Percentiles rank a stretch among this genome's conserved stretches.
Conservation (phyloP, 75 land plant genomes). For the Cryptomeria japonica region DNA sequence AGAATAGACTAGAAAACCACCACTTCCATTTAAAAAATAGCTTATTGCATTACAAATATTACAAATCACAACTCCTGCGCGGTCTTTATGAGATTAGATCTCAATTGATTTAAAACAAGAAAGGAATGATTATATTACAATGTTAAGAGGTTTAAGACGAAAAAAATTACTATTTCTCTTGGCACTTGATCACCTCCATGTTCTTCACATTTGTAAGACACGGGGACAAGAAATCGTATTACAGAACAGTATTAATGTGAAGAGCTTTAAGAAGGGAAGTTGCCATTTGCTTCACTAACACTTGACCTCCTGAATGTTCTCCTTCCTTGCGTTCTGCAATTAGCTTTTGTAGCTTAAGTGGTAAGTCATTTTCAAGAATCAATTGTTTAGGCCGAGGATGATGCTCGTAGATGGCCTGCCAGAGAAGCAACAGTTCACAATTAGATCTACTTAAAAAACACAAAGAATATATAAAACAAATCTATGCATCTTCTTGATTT, state of each 20-base stretch:
- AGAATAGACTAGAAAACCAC: too few species aligned
- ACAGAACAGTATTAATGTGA: constrained; percentile 91
- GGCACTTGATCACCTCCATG: too few species aligned
- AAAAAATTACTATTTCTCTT: too few species aligned
- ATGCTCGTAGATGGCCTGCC: constrained; percentile 94
- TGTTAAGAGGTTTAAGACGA: too few species aligned
- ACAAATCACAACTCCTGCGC: too few species aligned
- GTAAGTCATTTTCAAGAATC: constrained; percentile 91
- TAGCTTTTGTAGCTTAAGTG: constrained; percentile 77
- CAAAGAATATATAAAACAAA: not conserved
- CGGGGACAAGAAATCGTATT: constrained; percentile 8
- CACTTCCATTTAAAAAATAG: too few species aligned
- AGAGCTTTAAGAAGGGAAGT: constrained; percentile 85
- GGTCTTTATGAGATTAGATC: too few species aligned
- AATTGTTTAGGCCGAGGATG: constrained; percentile 94
- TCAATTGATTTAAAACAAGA: too few species aligned
- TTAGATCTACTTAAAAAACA: not conserved
- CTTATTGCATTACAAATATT: too few species aligned
- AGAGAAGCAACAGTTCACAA: not conserved
- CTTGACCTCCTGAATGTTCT: constrained; percentile 87
- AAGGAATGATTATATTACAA: too few species aligned
- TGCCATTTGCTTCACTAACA: constrained; percentile 94
- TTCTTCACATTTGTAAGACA: not conserved
- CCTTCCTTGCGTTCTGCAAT: constrained; percentile 92
- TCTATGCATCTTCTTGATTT: not conserved